A percentile compares a stretch with the other conserved stretches of the same genome.
phyloP scores from a whole-genome alignment of 2,329 filamentous ascomycete genomes.

The Xylariaceae sp. region DNA sequence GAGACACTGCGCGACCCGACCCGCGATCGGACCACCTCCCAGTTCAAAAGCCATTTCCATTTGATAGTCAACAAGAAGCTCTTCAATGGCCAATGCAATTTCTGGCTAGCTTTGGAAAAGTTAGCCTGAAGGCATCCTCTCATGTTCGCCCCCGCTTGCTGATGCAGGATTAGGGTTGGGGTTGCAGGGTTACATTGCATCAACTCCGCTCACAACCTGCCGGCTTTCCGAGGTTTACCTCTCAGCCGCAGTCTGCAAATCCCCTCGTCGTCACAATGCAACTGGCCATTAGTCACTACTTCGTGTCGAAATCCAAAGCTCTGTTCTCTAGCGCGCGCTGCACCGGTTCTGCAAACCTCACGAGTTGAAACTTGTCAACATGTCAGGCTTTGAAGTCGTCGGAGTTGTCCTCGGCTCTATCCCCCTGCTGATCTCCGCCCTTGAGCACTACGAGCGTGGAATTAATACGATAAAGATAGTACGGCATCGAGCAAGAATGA shows the following conservation, averaged over 20 bases:
- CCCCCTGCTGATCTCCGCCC: slow-evolving; percentile 30
- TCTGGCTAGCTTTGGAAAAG: neutral
- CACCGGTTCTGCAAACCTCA: neutral
- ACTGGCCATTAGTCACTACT: too few species aligned
- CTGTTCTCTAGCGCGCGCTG: neutral
- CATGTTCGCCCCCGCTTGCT: neutral
- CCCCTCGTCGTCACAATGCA: slow-evolving; percentile 1
- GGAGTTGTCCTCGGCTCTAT: slow-evolving; percentile 34
- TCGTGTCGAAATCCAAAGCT: neutral
- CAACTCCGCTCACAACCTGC: neutral
- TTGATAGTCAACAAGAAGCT: neutral
- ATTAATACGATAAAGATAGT: slow-evolving; percentile 27
- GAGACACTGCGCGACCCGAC: slow-evolving; percentile 13
- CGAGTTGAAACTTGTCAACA: slow-evolving; percentile 4
- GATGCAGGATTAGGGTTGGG: neutral
- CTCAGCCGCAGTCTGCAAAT: neutral
- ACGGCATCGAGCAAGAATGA: slow-evolving; percentile 31
- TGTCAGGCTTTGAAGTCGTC: slow-evolving; percentile 36
- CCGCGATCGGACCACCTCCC: slow-evolving; percentile 7
- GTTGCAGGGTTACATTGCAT: slow-evolving; percentile 6
- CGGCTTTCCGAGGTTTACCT: neutral
- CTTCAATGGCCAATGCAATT: neutral
- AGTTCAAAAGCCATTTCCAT: slow-evolving; percentile 5
- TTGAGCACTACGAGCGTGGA: slow-evolving; percentile 33
- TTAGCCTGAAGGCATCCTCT: too few species aligned